phyloP scores from a whole-genome alignment of 495 filamentous ascomycete genomes.

The Penicillium flavigenum region DNA sequence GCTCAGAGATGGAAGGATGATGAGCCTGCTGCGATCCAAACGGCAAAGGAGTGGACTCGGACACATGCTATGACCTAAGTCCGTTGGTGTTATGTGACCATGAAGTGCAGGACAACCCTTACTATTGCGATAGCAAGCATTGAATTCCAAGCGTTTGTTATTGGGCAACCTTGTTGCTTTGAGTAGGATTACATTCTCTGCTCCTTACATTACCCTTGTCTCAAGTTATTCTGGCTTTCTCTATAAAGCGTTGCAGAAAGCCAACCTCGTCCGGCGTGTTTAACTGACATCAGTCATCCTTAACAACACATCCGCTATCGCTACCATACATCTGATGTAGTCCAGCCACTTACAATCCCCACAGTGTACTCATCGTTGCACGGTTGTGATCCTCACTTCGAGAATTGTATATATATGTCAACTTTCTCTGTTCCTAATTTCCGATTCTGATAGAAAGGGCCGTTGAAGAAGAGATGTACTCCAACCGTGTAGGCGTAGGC shows the following conservation, averaged over 20 bases:
- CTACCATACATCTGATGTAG: neutral
- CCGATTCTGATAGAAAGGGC: neutral
- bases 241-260: constrained; percentile 26
- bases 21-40: constrained; percentile 84
- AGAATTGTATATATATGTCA: neutral
- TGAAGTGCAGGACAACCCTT: constrained; percentile 26
- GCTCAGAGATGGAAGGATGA: constrained; percentile 98
- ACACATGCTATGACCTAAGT: constrained; percentile 65
- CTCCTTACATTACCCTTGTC: constrained; percentile 4
- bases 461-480: neutral
- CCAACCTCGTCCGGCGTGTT: constrained; percentile 7
- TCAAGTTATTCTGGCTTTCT: constrained; percentile 12
- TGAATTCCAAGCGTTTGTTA: constrained; percentile 8
- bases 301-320: neutral
- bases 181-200: constrained; percentile 12
- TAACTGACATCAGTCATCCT: neutral
- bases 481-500: neutral
- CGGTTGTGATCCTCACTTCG: neutral
- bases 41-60: constrained; percentile 83
- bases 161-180: constrained; percentile 9
- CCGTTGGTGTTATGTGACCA: constrained; percentile 39
- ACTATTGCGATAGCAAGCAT: constrained; percentile 15
- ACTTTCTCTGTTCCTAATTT: neutral
- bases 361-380: neutral
- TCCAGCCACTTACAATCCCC: neutral